phyloP scores from a whole-genome alignment of 1,139 yeast genomes.

The Debaryomyces coudertii region DNA sequence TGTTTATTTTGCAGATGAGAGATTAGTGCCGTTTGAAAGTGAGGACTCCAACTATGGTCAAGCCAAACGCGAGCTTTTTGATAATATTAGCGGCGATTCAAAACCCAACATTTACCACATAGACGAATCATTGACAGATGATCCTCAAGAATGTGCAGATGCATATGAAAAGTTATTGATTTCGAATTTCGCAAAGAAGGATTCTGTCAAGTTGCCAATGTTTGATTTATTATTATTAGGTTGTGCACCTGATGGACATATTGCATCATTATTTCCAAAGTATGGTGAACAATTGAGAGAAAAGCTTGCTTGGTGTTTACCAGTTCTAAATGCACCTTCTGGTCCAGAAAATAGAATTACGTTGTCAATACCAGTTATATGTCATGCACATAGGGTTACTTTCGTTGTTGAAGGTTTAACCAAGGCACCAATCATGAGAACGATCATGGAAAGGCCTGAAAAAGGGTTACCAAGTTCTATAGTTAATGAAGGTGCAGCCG shows the following conservation, averaged over 20 bases:
- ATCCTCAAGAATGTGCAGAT: constrained; percentile 95
- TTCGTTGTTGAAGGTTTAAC: constrained; percentile 96
- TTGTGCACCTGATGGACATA: constrained; percentile 98
- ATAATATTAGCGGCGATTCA: constrained; percentile 55
- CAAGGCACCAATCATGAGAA: constrained; percentile 90
- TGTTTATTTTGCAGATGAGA: constrained; percentile 93
- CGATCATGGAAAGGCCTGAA: constrained; percentile 96
- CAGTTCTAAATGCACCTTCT: constrained; percentile 89
- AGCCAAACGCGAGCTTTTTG: constrained; percentile 81
- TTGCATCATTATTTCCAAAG: constrained; percentile 92
- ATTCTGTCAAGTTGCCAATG: constrained; percentile 91
- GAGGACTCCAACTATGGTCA: constrained; percentile 88
- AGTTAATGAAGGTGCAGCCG: constrained; percentile 95
- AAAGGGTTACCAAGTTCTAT: constrained; percentile 93
- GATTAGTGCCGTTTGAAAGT: constrained; percentile 85
- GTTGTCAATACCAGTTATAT: constrained; percentile 89
- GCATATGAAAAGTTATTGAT: constrained; percentile 83
- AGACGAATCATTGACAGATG: constrained; percentile 73
- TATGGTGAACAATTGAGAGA: constrained; percentile 85
- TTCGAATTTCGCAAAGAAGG: constrained; percentile 93
- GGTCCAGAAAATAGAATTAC: constrained; percentile 91
- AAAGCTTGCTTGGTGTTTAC: constrained; percentile 93
- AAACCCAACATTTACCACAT: constrained; percentile 81
- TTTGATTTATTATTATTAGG: constrained; percentile 90
- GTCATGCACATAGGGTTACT: constrained; percentile 90